Base-by-base conservation (phyloP, 306 rosid species). In the Prunus mira region DNA sequence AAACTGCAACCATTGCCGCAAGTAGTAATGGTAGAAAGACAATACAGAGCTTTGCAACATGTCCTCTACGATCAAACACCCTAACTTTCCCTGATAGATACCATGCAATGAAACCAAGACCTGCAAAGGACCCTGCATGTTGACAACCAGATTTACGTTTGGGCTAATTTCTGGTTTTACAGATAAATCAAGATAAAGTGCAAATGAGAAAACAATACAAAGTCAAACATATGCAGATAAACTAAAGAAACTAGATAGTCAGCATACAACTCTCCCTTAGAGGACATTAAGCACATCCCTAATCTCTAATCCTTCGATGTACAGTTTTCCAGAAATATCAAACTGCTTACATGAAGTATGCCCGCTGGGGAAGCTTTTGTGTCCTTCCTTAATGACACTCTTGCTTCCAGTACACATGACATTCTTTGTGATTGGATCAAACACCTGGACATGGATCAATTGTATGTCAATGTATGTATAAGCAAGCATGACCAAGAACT, bases 291-390 rank as follows among this genome's bases (percentile, higher is more conserved):
- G 25, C 65, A 60, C 20, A 30, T 30, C 41, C n/a, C 41, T 61
- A 61, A 15, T 47, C 27, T 63, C 50, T 49, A 19, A 78, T 67
- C 60, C 50, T 73, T 52, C 0, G 17, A 5, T 32, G 47, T 15
- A 46, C 41, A 32, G 12, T 49, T 74, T 61, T 60, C 6, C 54
- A 3, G 67, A 25, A 49, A 25, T 67, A 78, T 65, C 54, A 76
- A 64, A 57, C 25, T 78, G 78, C 97, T 89, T 89, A 95, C 98
- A 85, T 50, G 97, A 92, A 68, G 97, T 88, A 84, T 95, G 98
- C 63, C 97, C 98, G 56, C 98, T 92, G 1, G 98, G 98, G 88
- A 95, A 95, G 79, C 97, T 92, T 88, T 95, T 95, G 86, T 95
- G 90, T 55, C 97, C 97, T 89, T 95, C 97, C 89, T 86, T 95